Percentiles rank a stretch among this genome's conserved stretches.
Conservation (phyloP, 1,284 basidiomycete species). For the Austroboletus niveus region DNA sequence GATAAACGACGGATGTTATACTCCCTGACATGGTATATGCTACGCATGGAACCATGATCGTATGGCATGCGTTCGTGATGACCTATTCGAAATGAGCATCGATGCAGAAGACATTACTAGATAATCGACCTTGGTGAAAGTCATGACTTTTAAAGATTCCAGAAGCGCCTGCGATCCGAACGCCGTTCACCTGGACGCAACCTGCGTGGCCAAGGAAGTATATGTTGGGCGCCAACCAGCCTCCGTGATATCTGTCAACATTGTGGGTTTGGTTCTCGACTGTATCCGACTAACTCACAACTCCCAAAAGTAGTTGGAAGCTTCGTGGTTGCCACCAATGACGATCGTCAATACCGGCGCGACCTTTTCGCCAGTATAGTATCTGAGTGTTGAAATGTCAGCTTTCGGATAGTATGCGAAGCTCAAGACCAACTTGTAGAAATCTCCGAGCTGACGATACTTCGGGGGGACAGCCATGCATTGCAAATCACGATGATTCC, state of each 20-base stretch:
- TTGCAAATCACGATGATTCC: constrained; percentile 84
- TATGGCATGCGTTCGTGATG: constrained; percentile 72
- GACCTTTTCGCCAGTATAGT: constrained; percentile 80
- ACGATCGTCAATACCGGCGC: constrained; percentile 92
- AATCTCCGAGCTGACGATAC: constrained; percentile 82
- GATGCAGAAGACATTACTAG: background rate
- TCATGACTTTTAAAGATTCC: constrained; percentile 90
- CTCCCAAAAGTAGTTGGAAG: constrained; percentile 97
- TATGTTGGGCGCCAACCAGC: constrained; percentile 96
- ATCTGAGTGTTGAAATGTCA: constrained; percentile 42
- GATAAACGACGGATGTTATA: constrained; percentile 82
- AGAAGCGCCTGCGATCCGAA: constrained; percentile 87
- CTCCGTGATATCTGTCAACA: constrained; percentile 77
- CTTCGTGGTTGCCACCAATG: constrained; percentile 98
- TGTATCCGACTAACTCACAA: constrained; percentile 59
- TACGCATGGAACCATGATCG: constrained; percentile 68
- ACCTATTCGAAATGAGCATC: constrained; percentile 42
- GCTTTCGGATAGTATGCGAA: background rate
- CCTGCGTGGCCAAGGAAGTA: constrained; percentile 96
- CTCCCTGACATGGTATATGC: constrained; percentile 89
- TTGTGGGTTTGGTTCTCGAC: background rate
- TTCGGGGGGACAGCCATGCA: constrained; percentile 92
- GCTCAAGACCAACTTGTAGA: constrained; percentile 61
- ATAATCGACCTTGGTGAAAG: constrained; percentile 65
- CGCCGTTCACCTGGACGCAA: constrained; percentile 81